A percentile compares a stretch with the other conserved stretches of the same genome.
Evolutionary conservation across 2,329 filamentous ascomycete genomes (phyloP).

Genomic region (Clonostachys rosea): DNA sequence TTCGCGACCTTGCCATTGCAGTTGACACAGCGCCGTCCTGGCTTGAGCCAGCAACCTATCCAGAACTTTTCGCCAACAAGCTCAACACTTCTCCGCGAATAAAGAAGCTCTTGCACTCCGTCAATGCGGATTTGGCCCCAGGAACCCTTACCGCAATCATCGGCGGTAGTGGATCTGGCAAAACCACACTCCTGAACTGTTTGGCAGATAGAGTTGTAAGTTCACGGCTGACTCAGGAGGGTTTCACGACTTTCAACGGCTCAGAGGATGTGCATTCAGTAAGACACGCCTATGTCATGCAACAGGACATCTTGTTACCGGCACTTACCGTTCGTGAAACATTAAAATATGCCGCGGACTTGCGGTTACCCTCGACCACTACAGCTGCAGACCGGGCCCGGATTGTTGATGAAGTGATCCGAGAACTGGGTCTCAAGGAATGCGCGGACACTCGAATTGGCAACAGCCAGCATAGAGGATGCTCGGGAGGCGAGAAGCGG

Average conservation of each 20-base stretch:
- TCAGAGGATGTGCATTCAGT: slow-evolving; percentile 45
- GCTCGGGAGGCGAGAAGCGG: slow-evolving; percentile 75
- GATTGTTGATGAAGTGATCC: slow-evolving; percentile 72
- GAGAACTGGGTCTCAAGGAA: slow-evolving; percentile 71
- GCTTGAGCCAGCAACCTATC: slow-evolving; percentile 41
- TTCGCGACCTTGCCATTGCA: slow-evolving; percentile 48
- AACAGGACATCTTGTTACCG: slow-evolving; percentile 70
- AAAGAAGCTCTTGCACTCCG: slow-evolving; percentile 55
- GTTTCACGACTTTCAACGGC: slow-evolving; percentile 59
- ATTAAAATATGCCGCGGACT: slow-evolving; percentile 65
- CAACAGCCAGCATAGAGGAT: slow-evolving; percentile 66
- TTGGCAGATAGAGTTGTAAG: slow-evolving; percentile 66
- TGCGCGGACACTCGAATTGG: slow-evolving; percentile 73
- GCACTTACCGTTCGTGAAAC: slow-evolving; percentile 75
- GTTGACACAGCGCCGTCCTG: slow-evolving; percentile 55
- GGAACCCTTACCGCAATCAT: slow-evolving; percentile 73
- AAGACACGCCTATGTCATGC: slow-evolving; percentile 67
- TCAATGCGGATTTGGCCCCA: slow-evolving; percentile 58
- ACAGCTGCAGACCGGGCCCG: slow-evolving; percentile 51
- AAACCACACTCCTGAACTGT: slow-evolving; percentile 67
- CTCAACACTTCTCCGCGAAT: slow-evolving; percentile 27
- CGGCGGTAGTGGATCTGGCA: slow-evolving; percentile 69
- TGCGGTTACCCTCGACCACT: slow-evolving; percentile 62
- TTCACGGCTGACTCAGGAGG: slow-evolving; percentile 42
- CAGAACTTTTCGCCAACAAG: slow-evolving; percentile 28